Conservation (phyloP, 169 alveolate genomes). For the Plasmodium falciparum region DNA sequence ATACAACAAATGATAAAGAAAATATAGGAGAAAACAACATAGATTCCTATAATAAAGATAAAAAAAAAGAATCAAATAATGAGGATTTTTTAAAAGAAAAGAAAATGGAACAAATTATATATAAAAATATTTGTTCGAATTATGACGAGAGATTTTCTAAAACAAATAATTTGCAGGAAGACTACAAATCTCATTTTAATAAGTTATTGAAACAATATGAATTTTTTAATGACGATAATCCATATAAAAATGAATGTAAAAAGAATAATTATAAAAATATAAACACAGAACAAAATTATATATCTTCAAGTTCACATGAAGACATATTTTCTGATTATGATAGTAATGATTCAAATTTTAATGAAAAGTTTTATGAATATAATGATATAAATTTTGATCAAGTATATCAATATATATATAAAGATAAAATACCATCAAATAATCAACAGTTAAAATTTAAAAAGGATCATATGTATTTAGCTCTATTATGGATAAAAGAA, state of each 20-base stretch:
- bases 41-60: background rate
- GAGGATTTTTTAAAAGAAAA: slow-evolving; percentile 17
- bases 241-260: slow-evolving; percentile 40
- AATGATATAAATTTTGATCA: slow-evolving; percentile 73
- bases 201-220: slow-evolving; percentile 46
- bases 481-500: slow-evolving; percentile 73
- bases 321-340: slow-evolving; percentile 45
- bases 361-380: slow-evolving; percentile 62
- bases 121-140: slow-evolving; percentile 33
- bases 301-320: slow-evolving; percentile 30
- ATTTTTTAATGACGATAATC: slow-evolving; percentile 72
- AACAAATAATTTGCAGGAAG: slow-evolving; percentile 72
- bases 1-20: background rate
- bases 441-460: slow-evolving; percentile 32
- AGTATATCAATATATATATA: slow-evolving; percentile 68
- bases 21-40: background rate
- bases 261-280: slow-evolving; percentile 16
- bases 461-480: slow-evolving; percentile 74
- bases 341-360: slow-evolving; percentile 71
- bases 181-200: slow-evolving; percentile 53
- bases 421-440: slow-evolving; percentile 13
- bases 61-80: slow-evolving; percentile 3
- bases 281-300: background rate
- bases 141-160: slow-evolving; percentile 50
- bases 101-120: slow-evolving; percentile 55